Percentiles rank a stretch among this genome's conserved stretches.
phyloP scores from a whole-genome alignment of 352 stramenopile species.

The Pythium chondricola region DNA sequence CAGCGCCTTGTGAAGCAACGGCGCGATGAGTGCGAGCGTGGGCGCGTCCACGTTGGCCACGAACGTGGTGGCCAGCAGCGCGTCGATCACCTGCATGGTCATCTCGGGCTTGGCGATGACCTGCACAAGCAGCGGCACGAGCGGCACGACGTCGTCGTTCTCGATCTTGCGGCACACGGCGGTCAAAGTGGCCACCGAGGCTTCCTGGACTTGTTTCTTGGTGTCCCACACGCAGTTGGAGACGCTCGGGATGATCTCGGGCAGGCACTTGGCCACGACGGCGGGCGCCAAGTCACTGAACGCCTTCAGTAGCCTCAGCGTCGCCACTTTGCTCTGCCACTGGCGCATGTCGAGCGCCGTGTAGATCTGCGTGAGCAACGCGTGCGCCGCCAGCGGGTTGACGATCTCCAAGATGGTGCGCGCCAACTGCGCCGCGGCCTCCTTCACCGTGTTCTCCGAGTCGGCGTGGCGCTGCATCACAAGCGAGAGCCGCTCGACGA shows the following conservation, averaged over 20 bases:
- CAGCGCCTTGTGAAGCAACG: constrained; percentile 85
- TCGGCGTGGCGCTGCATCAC: constrained; percentile 63
- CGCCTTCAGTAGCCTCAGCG: constrained; percentile 73
- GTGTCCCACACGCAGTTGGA: constrained; percentile 92
- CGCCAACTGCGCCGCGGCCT: constrained; percentile 26
- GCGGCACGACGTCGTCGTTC: constrained; percentile 87
- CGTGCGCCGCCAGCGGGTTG: constrained; percentile 53
- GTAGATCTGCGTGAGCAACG: constrained; percentile 57
- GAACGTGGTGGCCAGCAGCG: constrained; percentile 90
- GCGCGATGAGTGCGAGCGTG: constrained; percentile 88
- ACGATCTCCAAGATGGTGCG: constrained; percentile 32
- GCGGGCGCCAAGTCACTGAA: constrained; percentile 57
- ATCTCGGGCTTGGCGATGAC: constrained; percentile 90
- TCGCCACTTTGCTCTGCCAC: constrained; percentile 87
- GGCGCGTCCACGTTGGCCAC: constrained; percentile 88
- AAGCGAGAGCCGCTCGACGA: constrained; percentile 38
- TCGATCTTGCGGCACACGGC: constrained; percentile 84
- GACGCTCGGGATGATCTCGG: constrained; percentile 87
- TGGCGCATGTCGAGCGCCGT: constrained; percentile 43
- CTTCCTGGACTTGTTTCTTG: constrained; percentile 89
- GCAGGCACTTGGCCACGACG: constrained; percentile 77
- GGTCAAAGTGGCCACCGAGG: constrained; percentile 62
- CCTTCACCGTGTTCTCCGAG: constrained; percentile 52
- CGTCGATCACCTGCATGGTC: constrained; percentile 88
- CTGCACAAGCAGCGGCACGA: constrained; percentile 87